phyloP scores from a whole-genome alignment of 352 stramenopile species.

The Globisporangium cylindrosporum region DNA sequence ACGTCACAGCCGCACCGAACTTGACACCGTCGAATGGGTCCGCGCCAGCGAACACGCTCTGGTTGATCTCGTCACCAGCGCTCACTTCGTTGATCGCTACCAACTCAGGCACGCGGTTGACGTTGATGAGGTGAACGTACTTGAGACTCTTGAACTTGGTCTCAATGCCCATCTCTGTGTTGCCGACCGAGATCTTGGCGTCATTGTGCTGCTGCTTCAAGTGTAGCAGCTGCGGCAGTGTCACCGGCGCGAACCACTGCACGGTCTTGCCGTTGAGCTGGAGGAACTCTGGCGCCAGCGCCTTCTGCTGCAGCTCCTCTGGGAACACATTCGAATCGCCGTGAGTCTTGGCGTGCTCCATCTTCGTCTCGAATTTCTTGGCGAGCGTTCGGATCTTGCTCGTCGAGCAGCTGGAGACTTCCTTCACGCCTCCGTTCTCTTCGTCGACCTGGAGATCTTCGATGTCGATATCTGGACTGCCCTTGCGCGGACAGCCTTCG shows the following conservation, averaged over 20 bases:
- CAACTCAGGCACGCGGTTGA: slow-evolving; percentile 68
- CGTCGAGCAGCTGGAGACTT: slow-evolving; percentile 62
- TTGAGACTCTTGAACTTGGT: slow-evolving; percentile 92
- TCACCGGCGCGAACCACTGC: slow-evolving; percentile 92
- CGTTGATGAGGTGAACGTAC: slow-evolving; percentile 68
- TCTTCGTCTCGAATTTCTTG: slow-evolving; percentile 29
- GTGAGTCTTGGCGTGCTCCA: slow-evolving; percentile 22
- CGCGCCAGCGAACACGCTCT: slow-evolving; percentile 32
- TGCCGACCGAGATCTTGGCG: slow-evolving; percentile 94
- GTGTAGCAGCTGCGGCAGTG: slow-evolving; percentile 84
- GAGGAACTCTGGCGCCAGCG: slow-evolving; percentile 46
- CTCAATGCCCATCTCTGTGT: slow-evolving; percentile 97
- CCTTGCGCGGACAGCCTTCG: slow-evolving; percentile 62
- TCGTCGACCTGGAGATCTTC: slow-evolving; percentile 41
- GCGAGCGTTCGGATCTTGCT: slow-evolving; percentile 62
- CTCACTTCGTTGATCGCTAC: slow-evolving; percentile 40
- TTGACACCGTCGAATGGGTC: slow-evolving; percentile 60
- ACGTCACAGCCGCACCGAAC: slow-evolving; percentile 77
- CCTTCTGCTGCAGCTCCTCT: slow-evolving; percentile 58
- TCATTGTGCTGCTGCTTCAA: slow-evolving; percentile 82
- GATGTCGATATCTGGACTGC: slow-evolving; percentile 43
- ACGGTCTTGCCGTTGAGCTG: slow-evolving; percentile 67
- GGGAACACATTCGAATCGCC: slow-evolving; percentile 38
- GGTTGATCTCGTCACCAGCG: slow-evolving; percentile 46
- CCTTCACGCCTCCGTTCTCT: slow-evolving; percentile 22